phyloP scores from a whole-genome alignment of 139 green algal species.

The Tetradesmus lagerheimii region DNA sequence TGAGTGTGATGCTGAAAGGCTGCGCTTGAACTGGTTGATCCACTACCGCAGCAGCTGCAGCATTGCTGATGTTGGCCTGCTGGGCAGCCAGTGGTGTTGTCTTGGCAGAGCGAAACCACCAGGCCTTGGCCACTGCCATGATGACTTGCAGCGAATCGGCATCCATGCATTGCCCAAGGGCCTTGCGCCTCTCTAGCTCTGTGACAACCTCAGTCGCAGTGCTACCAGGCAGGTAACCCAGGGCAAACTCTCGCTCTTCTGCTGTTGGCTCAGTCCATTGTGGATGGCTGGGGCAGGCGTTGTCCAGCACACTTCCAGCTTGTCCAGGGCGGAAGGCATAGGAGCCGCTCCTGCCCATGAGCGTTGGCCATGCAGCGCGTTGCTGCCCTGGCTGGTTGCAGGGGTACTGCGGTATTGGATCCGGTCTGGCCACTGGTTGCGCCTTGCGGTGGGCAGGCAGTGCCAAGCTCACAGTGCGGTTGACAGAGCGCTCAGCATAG shows the following conservation, averaged over 20 bases:
- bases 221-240: not conserved
- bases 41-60: not conserved
- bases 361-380: constrained; percentile 11
- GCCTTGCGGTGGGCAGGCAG: not conserved
- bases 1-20: not conserved
- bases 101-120: not conserved
- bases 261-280: constrained; percentile 11
- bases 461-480: not conserved
- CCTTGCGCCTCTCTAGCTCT: not conserved
- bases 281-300: not conserved
- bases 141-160: not conserved
- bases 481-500: not conserved
- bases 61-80: not conserved
- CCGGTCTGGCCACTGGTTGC: not conserved
- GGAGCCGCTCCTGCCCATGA: not conserved
- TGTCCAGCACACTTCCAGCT: constrained; percentile 2
- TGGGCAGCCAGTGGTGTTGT: not conserved
- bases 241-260: not conserved
- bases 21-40: not conserved
- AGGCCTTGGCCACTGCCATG: not conserved
- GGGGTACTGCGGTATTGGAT: not conserved
- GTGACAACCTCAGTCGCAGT: not conserved
- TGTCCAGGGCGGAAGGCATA: constrained; percentile 4
- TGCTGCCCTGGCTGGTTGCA: not conserved
- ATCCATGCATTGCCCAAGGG: constrained; percentile 10